Base-by-base conservation (phyloP, 2,329 filamentous ascomycete genomes). In the Neofusicoccum kwambonambiense region DNA sequence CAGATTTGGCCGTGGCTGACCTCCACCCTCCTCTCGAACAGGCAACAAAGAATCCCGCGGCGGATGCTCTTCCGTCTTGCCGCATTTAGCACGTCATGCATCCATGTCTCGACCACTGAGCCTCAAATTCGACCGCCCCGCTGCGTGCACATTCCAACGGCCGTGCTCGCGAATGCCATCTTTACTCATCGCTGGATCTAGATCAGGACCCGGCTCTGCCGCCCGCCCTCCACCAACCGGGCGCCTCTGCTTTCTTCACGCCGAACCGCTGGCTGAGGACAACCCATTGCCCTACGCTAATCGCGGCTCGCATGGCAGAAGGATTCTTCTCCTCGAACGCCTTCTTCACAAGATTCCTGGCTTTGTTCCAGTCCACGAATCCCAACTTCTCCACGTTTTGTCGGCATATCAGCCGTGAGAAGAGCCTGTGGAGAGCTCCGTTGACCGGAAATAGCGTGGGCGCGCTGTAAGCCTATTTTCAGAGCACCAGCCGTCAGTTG, bases 231-330 rank as follows among this genome's bases (percentile, higher is more conserved):
- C 44, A n/a, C 39, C 52, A 44, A 22, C 37, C 19, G 2, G 17
- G 12, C 37, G 22, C 77, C 3, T 35, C n/a, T 37, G 42, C 56
- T 19, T 39, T 47, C 67, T 72, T 73, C 12, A 84, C 74, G 2
- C 76, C 77, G 65, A 84, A 83, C 44, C 77, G 70, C 69, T 79
- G 69, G 4, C 73, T 72, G 8, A 84, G 62, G n/a, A 81, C 76
- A 4, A 84, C 77, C 76, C 80, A 82, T 50, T 79, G 75, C 3
- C 75, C 80, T 7, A 80, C 69, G 34, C 75, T 71, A 17, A 81
- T 71, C 12, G 78, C 71, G 37, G 72, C 68, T 39, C 81, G 71
- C 69, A 83, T 78, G 3, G 75, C 72, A 1, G 61, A 61, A 1
- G 68, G 62, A 34, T 79, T 76, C 6, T 72, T 72, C 1, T 72